Evolutionary conservation across 192 early-diverging fungal species (phyloP).

Genomic region (Dissophora ornata): DNA sequence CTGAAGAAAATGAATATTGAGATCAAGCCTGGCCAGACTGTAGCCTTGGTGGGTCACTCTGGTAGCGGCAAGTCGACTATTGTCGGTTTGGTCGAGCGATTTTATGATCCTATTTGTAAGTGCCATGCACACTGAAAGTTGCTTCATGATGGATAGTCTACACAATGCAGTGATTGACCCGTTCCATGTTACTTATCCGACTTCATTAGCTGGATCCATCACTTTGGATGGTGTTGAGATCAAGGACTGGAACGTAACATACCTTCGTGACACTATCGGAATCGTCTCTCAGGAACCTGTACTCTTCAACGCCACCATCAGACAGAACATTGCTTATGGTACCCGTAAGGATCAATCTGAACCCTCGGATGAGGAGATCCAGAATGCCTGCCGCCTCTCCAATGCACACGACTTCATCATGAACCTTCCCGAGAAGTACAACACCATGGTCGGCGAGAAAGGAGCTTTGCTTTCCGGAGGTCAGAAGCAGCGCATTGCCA

Average conservation of each 20-base stretch:
- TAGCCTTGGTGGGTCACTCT: constrained; percentile 91
- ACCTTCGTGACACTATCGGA: constrained; percentile 90
- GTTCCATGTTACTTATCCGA: too few relatives aligned
- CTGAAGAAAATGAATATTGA: constrained; percentile 79
- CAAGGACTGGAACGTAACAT: constrained; percentile 82
- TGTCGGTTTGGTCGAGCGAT: constrained; percentile 78
- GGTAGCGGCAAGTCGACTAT: constrained; percentile 86
- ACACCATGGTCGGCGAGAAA: constrained; percentile 90
- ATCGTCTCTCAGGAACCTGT: constrained; percentile 95
- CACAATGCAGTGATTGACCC: too few relatives aligned
- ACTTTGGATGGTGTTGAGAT: constrained; percentile 82
- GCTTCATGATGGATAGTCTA: too few relatives aligned
- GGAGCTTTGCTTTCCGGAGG: constrained; percentile 88
- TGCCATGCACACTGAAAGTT: constrained; percentile 66
- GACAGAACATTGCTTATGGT: constrained; percentile 84
- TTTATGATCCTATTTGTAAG: constrained; percentile 77
- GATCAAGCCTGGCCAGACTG: constrained; percentile 80
- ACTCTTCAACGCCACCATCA: constrained; percentile 83
- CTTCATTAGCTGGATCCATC: constrained; percentile 69
- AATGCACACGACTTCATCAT: constrained; percentile 84
- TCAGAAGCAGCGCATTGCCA: constrained; percentile 97
- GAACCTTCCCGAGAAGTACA: constrained; percentile 80
- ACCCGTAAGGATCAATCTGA: constrained; percentile 57
- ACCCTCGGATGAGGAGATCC: constrained; percentile 66
- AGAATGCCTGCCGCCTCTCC: constrained; percentile 70